phyloP scores from a whole-genome alignment of 495 filamentous ascomycete genomes.

The Sphaerosporella brunnea region DNA sequence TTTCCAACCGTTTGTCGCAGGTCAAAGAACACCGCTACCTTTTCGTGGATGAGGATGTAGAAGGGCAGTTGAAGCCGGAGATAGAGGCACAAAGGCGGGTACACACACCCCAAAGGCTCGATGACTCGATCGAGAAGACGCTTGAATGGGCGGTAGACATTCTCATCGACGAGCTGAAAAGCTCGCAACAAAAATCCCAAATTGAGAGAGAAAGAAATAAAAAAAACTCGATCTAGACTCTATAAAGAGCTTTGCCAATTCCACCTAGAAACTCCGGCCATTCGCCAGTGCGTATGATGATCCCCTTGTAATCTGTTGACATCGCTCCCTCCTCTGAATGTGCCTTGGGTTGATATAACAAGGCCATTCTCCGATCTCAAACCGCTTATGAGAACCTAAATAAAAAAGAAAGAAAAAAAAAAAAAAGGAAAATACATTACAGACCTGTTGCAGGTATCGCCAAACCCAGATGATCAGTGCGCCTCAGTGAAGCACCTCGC shows the following conservation, averaged over 20 bases:
- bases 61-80: conserved; percentile 33
- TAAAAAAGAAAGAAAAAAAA: conserved; percentile 1
- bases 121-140: conserved; percentile 34
- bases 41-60: conserved; percentile 47
- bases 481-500: conserved; percentile 18
- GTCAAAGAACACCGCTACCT: conserved; percentile 44
- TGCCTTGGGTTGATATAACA: conserved; percentile 26
- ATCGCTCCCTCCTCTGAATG: no score
- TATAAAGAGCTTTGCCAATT: no score
- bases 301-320: no score
- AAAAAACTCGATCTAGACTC: no score
- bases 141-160: conserved; percentile 38
- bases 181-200: neutral
- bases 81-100: conserved; percentile 32
- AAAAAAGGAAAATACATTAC: neutral
- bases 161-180: conserved; percentile 29
- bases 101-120: conserved; percentile 25
- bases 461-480: no score
- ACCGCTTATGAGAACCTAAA: no score
- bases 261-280: no score
- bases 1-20: no score
- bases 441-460: neutral
- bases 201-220: no score
- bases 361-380: conserved; percentile 13
- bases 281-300: no score